phyloP scores from a whole-genome alignment of 805 yeast species.

The Wickerhamiella lipophila region DNA sequence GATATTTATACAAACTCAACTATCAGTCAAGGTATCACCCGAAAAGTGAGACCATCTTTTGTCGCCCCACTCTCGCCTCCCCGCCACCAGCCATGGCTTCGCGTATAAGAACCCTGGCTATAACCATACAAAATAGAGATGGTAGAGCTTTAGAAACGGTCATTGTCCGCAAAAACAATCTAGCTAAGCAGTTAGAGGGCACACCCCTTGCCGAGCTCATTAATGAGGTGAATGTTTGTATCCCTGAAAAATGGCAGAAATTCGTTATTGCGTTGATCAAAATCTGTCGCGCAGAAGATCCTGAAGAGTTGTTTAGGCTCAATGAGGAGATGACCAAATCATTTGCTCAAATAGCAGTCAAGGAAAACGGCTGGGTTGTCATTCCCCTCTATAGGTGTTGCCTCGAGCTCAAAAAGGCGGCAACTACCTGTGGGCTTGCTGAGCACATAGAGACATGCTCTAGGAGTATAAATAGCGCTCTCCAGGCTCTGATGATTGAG shows the following conservation, averaged over 20 bases:
- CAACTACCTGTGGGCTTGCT: not conserved
- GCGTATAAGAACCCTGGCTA: not conserved
- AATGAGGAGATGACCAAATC: constrained; percentile 1
- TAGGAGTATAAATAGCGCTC: not conserved
- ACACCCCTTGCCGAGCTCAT: not conserved
- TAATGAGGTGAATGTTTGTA: not conserved
- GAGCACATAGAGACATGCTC: constrained; percentile 4
- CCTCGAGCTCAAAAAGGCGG: not conserved
- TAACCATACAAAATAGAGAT: not conserved
- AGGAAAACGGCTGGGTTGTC: constrained; percentile 2
- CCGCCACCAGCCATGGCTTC: constrained; percentile 1
- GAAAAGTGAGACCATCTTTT: too few relatives aligned
- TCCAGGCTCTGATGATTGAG: not conserved
- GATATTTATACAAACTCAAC: not conserved
- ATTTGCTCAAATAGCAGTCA: constrained; percentile 1
- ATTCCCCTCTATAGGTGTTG: not conserved
- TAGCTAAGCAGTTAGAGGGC: not conserved
- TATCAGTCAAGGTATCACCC: too few relatives aligned
- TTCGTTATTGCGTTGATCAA: not conserved
- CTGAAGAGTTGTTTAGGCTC: not conserved
- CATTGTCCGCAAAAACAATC: not conserved
- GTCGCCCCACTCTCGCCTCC: not conserved
- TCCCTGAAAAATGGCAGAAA: constrained; percentile 4
- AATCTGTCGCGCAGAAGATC: not conserved
- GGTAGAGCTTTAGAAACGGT: not conserved